These are phyloP conservation scores for Cercophora newfieldiana DNA, from an alignment of 495 filamentous ascomycete genomes.

Conservation along the genomic window DNA sequence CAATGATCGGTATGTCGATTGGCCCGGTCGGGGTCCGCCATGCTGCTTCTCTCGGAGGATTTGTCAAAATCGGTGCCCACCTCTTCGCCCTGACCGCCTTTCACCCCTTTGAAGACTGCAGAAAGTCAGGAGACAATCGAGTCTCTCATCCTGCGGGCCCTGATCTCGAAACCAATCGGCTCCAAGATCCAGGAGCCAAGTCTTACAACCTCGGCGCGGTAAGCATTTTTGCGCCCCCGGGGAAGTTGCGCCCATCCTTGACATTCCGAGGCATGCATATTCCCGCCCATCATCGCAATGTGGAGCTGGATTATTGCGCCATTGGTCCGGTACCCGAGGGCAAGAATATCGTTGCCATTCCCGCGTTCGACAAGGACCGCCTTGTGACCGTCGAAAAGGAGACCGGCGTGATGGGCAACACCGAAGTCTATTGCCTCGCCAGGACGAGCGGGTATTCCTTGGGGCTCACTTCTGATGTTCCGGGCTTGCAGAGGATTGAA, in stretches of 20 bases:
- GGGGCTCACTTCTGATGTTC: conserved; percentile 21
- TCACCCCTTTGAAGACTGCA: conserved; percentile 16
- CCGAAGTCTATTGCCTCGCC: conserved; percentile 22
- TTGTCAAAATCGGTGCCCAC: conserved; percentile 1
- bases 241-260: conserved; percentile 13
- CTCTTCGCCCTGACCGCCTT: conserved; percentile 20
- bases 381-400: not conserved
- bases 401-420: conserved; percentile 16
- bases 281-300: not conserved
- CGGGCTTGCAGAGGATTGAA: conserved; percentile 14
- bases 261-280: conserved; percentile 14
- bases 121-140: not conserved
- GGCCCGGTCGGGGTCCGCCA: conserved; percentile 1
- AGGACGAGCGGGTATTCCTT: conserved; percentile 23
- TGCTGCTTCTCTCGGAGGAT: conserved; percentile 21
- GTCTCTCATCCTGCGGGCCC: conserved; percentile 19
- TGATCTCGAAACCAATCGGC: conserved; percentile 8
- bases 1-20: conserved; percentile 19
- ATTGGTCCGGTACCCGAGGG: conserved; percentile 19
- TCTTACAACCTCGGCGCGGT: conserved; percentile 17
- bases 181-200: not conserved
- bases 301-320: conserved; percentile 24
- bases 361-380: conserved; percentile 1
- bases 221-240: not conserved
- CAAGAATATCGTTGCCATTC: conserved; percentile 12